phyloP scores from a whole-genome alignment of 306 rosid species.

The Myrica gale region DNA sequence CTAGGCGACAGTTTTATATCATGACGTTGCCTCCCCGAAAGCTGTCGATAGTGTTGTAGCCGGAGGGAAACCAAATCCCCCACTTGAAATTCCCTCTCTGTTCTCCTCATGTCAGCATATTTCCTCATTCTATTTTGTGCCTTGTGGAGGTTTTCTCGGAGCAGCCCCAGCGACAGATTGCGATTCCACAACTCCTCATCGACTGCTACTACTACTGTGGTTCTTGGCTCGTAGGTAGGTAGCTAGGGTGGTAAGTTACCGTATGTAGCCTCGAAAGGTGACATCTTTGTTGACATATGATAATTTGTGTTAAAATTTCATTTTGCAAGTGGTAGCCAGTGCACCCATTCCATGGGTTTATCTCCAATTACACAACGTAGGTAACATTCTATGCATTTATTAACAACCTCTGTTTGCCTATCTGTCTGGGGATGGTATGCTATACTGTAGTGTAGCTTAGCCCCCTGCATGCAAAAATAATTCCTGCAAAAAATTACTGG shows the following conservation, averaged over 20 bases:
- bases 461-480: no score
- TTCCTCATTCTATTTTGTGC: not conserved
- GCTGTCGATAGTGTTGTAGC: not conserved
- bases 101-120: not conserved
- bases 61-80: not conserved
- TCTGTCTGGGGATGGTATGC: not conserved
- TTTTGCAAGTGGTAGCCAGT: not conserved
- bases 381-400: not conserved
- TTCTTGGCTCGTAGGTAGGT: not conserved
- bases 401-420: not conserved
- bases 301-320: not conserved
- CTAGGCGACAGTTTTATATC: not conserved
- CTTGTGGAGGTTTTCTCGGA: not conserved
- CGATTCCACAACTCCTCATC: not conserved
- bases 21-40: not conserved
- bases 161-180: not conserved
- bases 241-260: not conserved
- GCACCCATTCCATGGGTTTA: not conserved
- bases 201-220: not conserved
- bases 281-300: not conserved
- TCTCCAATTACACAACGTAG: not conserved
- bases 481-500: no score
- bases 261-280: not conserved
- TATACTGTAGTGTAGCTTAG: no score
- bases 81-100: not conserved